Percentiles rank a stretch among this genome's conserved stretches.
These are phyloP conservation scores for Aspergillus tamarii DNA, from an alignment of 2,329 filamentous ascomycete genomes.

Conservation along the genomic window DNA sequence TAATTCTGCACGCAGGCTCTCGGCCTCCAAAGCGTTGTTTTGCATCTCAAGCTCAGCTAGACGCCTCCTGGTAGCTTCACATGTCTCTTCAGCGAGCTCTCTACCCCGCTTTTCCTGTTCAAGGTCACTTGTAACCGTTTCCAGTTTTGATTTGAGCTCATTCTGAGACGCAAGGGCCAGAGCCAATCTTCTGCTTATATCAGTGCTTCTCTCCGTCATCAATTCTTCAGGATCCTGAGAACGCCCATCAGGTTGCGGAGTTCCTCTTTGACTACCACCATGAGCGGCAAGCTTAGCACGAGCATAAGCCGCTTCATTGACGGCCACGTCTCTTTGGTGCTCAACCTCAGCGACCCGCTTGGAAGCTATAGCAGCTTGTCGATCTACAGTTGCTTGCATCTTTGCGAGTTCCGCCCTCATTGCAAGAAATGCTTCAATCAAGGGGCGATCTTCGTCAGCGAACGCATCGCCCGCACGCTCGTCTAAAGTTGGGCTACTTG, in stretches of 20 bases:
- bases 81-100: conserved; percentile 84
- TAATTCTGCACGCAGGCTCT: conserved; percentile 81
- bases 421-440: conserved; percentile 87
- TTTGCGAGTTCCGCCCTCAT: conserved; percentile 90
- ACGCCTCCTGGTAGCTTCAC: conserved; percentile 78
- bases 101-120: conserved; percentile 80
- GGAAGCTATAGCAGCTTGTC: conserved; percentile 81
- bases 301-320: conserved; percentile 91
- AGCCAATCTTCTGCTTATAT: conserved; percentile 83
- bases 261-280: conserved; percentile 66
- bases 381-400: conserved; percentile 86
- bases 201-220: conserved; percentile 66
- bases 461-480: conserved; percentile 77
- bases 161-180: conserved; percentile 75
- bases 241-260: conserved; percentile 53
- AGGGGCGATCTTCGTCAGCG: conserved; percentile 85
- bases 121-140: conserved; percentile 69
- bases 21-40: conserved; percentile 79
- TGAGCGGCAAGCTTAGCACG: conserved; percentile 90
- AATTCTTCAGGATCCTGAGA: conserved; percentile 61
- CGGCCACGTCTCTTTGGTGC: conserved; percentile 89
- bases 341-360: conserved; percentile 92
- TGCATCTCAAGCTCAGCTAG: conserved; percentile 84
- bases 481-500: conserved; percentile 74
- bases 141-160: conserved; percentile 77